Base-by-base conservation (phyloP, 2,329 filamentous ascomycete species). In the Monilinia laxa region DNA sequence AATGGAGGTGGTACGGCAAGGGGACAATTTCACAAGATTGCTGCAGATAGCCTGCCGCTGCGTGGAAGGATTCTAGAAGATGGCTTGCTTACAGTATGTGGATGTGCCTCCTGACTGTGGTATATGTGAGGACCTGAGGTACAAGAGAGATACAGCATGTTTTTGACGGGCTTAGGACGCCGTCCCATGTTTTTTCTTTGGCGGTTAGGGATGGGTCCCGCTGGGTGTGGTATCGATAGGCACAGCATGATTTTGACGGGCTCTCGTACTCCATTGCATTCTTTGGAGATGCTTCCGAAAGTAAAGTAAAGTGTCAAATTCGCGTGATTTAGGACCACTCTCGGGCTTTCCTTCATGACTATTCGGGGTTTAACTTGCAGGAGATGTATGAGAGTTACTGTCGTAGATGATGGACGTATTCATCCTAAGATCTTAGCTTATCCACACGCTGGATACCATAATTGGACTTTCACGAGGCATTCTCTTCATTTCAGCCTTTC, bases 11-110 rank as follows among this genome's bases (percentile, higher is more conserved):
- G 54, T 53, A 16, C 16, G n/a, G 35, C 11, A 5, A 55, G 31
- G 40, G 11, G n/a, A 18, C 14, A 2, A 47, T 51, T 18, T 57
- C 62, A 64, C 62, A 23, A 64, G n/a, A 64, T 40, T 10, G 28
- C 35, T 60, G 57, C 57, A 49, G 42, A 56, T 25, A 51, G 53
- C 62, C 42, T 51, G 18, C 3, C 53, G 25, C 23, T 31, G 62
- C 53, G 53, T 64, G 31, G 53, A 64, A 64, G 53, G 52, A 16
- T 58, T 64, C 62, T 64, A 51, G 62, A 64, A 64, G 62, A 20
- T 25, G 25, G 31, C 6, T 58, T 58, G 40, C 28, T 47, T 28
- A 31, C 18, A 18, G 14, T 35, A 31, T 56, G 51, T 55, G 10
- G 11, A 59, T 47, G 38, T 64, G 31, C 38, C n/a, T 40, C 14